Evolutionary conservation across 306 rosid species (phyloP).

Genomic region (Cicer bijugum): DNA sequence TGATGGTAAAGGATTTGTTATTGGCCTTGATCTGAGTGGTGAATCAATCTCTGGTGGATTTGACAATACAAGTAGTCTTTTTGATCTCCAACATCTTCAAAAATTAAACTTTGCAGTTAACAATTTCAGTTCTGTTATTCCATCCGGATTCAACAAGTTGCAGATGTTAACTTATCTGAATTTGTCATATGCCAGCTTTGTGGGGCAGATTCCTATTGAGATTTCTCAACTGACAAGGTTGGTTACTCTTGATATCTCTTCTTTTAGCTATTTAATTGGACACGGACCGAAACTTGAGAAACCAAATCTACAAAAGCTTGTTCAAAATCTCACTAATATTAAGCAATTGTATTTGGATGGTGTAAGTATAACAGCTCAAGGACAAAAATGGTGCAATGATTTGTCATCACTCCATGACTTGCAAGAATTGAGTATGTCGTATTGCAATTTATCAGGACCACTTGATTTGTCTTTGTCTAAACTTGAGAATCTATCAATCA

Average conservation of each 20-base stretch:
- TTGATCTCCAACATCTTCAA: constrained; percentile 46
- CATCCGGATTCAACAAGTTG: constrained; percentile 47
- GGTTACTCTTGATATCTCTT: constrained; percentile 52
- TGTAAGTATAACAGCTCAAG: constrained; percentile 46
- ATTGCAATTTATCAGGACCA: constrained; percentile 47
- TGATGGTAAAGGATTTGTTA: constrained; percentile 33
- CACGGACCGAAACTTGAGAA: constrained; percentile 43
- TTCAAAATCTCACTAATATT: constrained; percentile 48
- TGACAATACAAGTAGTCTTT: constrained; percentile 41
- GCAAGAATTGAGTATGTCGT: constrained; percentile 35
- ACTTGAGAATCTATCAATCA: constrained; percentile 38
- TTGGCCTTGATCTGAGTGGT: constrained; percentile 46
- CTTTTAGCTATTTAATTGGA: neutral
- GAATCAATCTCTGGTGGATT: constrained; percentile 48
- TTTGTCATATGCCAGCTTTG: constrained; percentile 49
- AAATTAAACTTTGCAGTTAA: constrained; percentile 46
- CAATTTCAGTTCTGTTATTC: constrained; percentile 35
- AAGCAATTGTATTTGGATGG: constrained; percentile 58
- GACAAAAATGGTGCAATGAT: constrained; percentile 54
- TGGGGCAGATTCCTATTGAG: constrained; percentile 50
- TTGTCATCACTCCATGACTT: constrained; percentile 12
- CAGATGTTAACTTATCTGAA: constrained; percentile 41
- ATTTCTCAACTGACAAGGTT: constrained; percentile 53
- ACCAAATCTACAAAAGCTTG: constrained; percentile 38
- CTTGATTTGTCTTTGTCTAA: constrained; percentile 36